Evolutionary conservation across 2,329 filamentous ascomycete species (phyloP).

Genomic region (Harringtonia aguacate): DNA sequence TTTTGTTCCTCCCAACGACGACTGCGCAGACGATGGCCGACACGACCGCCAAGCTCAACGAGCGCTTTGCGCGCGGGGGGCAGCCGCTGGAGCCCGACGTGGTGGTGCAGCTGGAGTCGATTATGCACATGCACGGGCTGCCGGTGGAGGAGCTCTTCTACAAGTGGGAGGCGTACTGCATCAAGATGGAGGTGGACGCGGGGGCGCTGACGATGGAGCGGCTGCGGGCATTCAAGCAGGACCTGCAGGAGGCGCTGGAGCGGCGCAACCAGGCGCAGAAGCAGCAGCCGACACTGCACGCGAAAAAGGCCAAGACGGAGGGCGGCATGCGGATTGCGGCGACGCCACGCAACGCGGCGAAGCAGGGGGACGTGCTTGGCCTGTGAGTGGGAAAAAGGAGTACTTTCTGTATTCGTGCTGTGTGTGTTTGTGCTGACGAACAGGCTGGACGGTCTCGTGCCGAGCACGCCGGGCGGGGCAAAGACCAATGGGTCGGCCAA

Average conservation of each 20-base stretch:
- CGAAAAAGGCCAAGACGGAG: slow-evolving; percentile 47
- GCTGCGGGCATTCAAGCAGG: slow-evolving; percentile 71
- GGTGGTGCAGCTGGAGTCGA: slow-evolving; percentile 70
- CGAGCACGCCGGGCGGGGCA: slow-evolving; percentile 42
- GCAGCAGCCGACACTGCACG: slow-evolving; percentile 31
- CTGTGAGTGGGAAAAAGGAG: no score
- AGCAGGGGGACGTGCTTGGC: slow-evolving; percentile 63
- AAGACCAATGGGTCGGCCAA: slow-evolving; percentile 16
- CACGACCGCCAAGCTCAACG: slow-evolving; percentile 29
- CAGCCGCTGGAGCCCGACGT: slow-evolving; percentile 65
- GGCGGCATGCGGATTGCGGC: slow-evolving; percentile 43
- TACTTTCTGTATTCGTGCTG: not conserved
- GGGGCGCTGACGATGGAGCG: slow-evolving; percentile 51
- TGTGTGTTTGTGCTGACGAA: not conserved
- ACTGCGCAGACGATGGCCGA: slow-evolving; percentile 23
- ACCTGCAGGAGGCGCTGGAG: slow-evolving; percentile 75
- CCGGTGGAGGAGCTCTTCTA: slow-evolving; percentile 82
- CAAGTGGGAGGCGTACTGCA: slow-evolving; percentile 98
- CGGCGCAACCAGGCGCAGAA: slow-evolving; percentile 29
- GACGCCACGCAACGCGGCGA: slow-evolving; percentile 49
- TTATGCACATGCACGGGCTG: slow-evolving; percentile 73
- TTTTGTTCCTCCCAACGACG: not conserved
- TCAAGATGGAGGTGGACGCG: slow-evolving; percentile 82
- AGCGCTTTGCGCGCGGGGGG: slow-evolving; percentile 43
- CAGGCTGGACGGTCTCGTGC: slow-evolving; percentile 57